A percentile compares a stretch with the other conserved stretches of the same genome.
phyloP scores from a whole-genome alignment of 2,329 filamentous ascomycete genomes.

The Basipetospora chlamydospora region DNA sequence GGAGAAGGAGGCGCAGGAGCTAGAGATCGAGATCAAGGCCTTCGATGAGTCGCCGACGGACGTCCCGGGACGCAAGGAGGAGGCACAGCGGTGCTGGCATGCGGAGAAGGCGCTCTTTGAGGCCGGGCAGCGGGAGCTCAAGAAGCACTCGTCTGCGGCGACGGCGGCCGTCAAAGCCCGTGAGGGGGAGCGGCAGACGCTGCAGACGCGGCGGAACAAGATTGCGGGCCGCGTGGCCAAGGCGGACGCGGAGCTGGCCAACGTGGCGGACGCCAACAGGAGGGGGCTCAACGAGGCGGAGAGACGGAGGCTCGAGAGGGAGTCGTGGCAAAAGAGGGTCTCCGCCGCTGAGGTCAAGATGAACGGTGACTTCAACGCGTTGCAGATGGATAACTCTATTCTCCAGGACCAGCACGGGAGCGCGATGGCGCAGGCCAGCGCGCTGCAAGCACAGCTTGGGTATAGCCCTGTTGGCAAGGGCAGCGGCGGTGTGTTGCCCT shows the following conservation, averaged over 20 bases:
- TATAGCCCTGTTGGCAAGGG: no score
- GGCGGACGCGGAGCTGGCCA: conserved; percentile 57
- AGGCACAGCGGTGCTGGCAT: conserved; percentile 36
- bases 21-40: conserved; percentile 41
- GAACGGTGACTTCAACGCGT: conserved; percentile 21
- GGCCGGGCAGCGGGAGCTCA: conserved; percentile 35
- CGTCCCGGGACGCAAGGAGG: conserved; percentile 41
- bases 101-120: conserved; percentile 47
- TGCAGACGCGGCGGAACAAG: conserved; percentile 58
- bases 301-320: conserved; percentile 36
- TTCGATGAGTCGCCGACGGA: conserved; percentile 50
- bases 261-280: conserved; percentile 54
- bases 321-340: conserved; percentile 30
- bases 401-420: conserved; percentile 25
- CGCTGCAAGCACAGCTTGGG: conserved; percentile 1
- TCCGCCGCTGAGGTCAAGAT: conserved; percentile 29
- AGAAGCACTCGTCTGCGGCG: conserved; percentile 43
- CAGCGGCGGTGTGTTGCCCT: no score
- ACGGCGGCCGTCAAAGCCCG: conserved; percentile 49
- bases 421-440: conserved; percentile 19
- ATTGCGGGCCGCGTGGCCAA: conserved; percentile 56
- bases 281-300: conserved; percentile 51
- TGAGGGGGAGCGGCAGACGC: conserved; percentile 46
- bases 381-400: conserved; percentile 19
- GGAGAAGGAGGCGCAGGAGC: conserved; percentile 37